Conservation (phyloP, 2,329 filamentous ascomycete species). For the Sporothrix curviconia region DNA sequence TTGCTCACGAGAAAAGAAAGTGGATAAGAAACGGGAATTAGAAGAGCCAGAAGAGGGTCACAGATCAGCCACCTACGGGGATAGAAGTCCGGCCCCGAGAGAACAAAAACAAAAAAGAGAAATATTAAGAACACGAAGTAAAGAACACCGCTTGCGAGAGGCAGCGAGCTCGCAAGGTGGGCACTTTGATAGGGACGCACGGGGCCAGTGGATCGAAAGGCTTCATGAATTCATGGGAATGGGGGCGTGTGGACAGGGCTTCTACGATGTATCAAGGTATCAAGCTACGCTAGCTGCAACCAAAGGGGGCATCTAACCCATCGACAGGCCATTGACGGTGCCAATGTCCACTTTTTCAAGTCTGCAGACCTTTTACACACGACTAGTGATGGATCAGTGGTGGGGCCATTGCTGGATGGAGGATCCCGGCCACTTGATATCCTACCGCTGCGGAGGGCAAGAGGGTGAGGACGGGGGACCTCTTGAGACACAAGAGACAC, state of each 20-base stretch:
- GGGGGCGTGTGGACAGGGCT: neutral
- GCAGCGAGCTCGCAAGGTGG: neutral
- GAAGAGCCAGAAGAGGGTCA: too few relatives aligned
- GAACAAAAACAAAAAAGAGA: neutral
- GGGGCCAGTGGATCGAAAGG: neutral
- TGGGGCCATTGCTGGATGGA: too few relatives aligned
- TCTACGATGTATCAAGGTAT: too few relatives aligned
- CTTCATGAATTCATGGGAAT: constrained; percentile 2
- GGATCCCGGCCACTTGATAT: neutral
- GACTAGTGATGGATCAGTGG: too few relatives aligned
- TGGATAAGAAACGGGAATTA: neutral
- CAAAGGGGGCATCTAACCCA: too few relatives aligned
- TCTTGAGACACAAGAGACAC: too few relatives aligned
- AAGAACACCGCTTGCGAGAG: neutral
- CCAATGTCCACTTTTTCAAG: neutral
- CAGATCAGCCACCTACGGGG: too few relatives aligned
- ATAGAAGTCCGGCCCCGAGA: constrained; percentile 6
- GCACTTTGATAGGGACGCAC: neutral
- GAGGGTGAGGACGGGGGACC: neutral
- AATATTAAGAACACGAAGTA: too few relatives aligned
- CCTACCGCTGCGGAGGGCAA: neutral
- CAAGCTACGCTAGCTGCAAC: constrained; percentile 3
- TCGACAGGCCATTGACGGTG: neutral
- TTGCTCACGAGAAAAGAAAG: too few relatives aligned
- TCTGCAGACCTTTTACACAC: neutral